Base-by-base conservation (phyloP, 2,329 filamentous ascomycete genomes). In the Cladophialophora carrionii region DNA sequence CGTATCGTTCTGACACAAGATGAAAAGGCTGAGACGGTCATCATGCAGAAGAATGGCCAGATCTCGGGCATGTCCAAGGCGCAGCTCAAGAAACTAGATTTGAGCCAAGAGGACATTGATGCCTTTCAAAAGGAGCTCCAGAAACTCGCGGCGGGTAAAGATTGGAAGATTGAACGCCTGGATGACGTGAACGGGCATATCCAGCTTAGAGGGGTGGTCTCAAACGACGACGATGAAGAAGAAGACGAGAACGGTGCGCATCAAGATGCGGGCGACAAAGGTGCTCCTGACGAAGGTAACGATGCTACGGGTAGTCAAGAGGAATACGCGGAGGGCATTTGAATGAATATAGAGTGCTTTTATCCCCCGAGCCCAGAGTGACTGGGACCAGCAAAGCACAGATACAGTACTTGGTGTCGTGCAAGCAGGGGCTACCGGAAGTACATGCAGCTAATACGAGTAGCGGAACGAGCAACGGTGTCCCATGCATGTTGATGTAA, bases 121-220 rank as follows among this genome's bases (percentile, higher is more conserved):
- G 82, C 87, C 53, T 80, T 96, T 74, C 85, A 85, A 72, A 83
- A 87, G 68, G 82, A 90, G 73, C 77, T 96, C 64, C 83, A 90
- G 74, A 84, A 87, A 71, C 74, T 90, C 48, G 90, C 91, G 0
- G 85, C 87, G 2, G 87, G 88, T 7, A 85, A 87, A 69, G 87
- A 87, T 17, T 96, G 92, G 92, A 90, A 88, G 72, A 80, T 96
- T 65, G 90, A 95, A 76, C 82, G 95, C 14, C 85, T 95, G 0
- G 71, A 72, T 46, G 89, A 95, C 72, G 82, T 86, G 10, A 85
- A 88, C 1, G 83, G 85, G 4, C 82, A 84, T 24, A 79, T 85
- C 67, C 88, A 92, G 73, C 85, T 94, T 48, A 81, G 89, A 52
- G 90, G 89, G 0, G 85, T 90, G 49, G 84, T 94, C 17, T 87